Evolutionary conservation across 2,329 filamentous ascomycete genomes (phyloP).

Genomic region (Verticillium nubilum): DNA sequence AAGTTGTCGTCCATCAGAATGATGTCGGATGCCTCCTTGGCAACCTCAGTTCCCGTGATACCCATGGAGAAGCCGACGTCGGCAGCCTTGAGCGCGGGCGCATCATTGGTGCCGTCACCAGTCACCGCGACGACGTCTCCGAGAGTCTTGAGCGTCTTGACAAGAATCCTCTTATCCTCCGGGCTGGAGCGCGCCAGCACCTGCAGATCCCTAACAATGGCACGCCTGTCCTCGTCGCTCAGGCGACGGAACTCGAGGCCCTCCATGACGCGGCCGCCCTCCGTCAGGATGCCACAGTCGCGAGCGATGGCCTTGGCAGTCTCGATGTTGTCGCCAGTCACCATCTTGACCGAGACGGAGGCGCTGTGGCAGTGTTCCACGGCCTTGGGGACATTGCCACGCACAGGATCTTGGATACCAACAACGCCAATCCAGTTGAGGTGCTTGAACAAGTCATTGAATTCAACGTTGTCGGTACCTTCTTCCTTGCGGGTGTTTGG

Average conservation of each 20-base stretch:
- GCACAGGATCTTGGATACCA: conserved; percentile 13
- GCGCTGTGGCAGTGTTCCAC: conserved; percentile 9
- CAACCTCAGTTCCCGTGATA: conserved; percentile 59
- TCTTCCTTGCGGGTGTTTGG: conserved; percentile 53
- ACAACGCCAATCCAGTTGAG: conserved; percentile 37
- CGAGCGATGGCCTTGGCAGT: conserved; percentile 43
- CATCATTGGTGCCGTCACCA: conserved; percentile 63
- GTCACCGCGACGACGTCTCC: conserved; percentile 64
- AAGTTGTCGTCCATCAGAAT: conserved; percentile 61
- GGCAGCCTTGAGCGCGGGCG: conserved; percentile 59
- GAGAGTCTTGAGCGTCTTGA: conserved; percentile 58
- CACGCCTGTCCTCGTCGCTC: conserved; percentile 40
- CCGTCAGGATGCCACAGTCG: conserved; percentile 50
- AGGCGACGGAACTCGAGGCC: conserved; percentile 53
- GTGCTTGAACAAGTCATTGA: conserved; percentile 30
- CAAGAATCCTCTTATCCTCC: conserved; percentile 63
- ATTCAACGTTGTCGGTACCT: conserved; percentile 50
- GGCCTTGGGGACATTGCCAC: conserved; percentile 11
- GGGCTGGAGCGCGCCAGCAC: conserved; percentile 65
- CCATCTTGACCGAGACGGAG: conserved; percentile 39
- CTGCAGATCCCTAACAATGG: conserved; percentile 42
- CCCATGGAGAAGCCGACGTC: conserved; percentile 69
- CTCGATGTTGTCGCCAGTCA: conserved; percentile 38
- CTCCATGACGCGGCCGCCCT: conserved; percentile 56
- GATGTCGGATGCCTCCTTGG: conserved; percentile 57